Base-by-base conservation (phyloP, 306 rosid species). In the Biancaea sappan region DNA sequence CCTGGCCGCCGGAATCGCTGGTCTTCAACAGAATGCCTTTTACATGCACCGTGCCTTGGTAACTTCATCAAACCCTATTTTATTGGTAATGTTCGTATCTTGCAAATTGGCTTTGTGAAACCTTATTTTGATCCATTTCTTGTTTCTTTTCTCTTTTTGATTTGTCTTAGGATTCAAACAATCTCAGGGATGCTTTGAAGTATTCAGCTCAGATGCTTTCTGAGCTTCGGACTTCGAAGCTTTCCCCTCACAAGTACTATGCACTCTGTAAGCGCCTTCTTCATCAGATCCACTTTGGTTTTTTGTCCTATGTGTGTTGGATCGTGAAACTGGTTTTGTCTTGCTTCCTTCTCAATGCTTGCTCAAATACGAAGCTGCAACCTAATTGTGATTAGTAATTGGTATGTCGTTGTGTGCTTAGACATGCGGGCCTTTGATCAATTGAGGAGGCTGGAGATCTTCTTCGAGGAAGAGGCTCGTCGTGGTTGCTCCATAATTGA, bases 361-460 rank as follows among this genome's bases (percentile, higher is more conserved):
- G 18, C 29, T 11, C 29, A 61, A 35, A 19, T 19, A 18, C 47
- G 43, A 7, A n/a, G 11, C 29, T 58, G 65, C 19, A 15, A 52
- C 34, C 19, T 2, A 47, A 14, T 71, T 62, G 15, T 71, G 47
- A 14, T 86, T 80, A 43, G 10, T 82, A 43, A 40, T 68, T 80
- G 54, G 59, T 15, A 16, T 66, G 28, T 35, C 24, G 18, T 35
- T 61, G 28, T 61, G 46, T 7, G 13, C 25, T 73, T 69, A 94
- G 99, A 94, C 41, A 94, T 94, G 99, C 97, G 99, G 14, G 97
- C 97, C 13, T 94, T 94, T 78, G 99, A 94, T 79, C 97, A 94
- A 61, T 82, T 94, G 72, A 86, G 99, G 90, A 94, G 90, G 79
- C 79, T 94, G 71, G 97, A 94, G 83, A 87, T 90, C 90, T 94